These are phyloP conservation scores for Pichia thaimueangensis DNA, from an alignment of 805 yeast species.

Conservation along the genomic window DNA sequence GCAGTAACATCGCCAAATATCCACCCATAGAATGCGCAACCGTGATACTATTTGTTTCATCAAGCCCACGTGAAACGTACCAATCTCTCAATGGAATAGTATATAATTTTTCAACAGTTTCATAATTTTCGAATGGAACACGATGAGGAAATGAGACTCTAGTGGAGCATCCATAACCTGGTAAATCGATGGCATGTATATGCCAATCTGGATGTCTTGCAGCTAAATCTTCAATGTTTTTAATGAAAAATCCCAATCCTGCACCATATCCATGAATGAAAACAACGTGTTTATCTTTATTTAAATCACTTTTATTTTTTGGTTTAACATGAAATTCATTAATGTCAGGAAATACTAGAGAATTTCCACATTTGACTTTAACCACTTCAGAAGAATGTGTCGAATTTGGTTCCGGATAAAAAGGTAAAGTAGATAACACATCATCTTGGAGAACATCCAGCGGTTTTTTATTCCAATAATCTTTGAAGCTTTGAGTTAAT, in stretches of 20 bases:
- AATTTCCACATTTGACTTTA: constrained; percentile 43
- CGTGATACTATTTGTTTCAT: constrained; percentile 42
- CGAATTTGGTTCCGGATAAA: constrained; percentile 48
- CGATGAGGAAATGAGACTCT: constrained; percentile 58
- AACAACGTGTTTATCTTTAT: constrained; percentile 47
- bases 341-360: constrained; percentile 41
- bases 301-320: constrained; percentile 6
- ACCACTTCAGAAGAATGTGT: constrained; percentile 40
- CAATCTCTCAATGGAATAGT: constrained; percentile 59
- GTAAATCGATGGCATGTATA: constrained; percentile 77
- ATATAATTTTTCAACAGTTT: constrained; percentile 55
- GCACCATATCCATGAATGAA: constrained; percentile 93
- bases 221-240: constrained; percentile 47
- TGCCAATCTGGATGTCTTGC: constrained; percentile 46
- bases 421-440: constrained; percentile 49
- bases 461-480: constrained; percentile 35
- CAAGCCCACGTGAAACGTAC: constrained; percentile 39
- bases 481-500: constrained; percentile 44
- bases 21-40: constrained; percentile 95
- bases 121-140: constrained; percentile 33
- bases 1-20: constrained; percentile 61
- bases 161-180: constrained; percentile 88
- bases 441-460: constrained; percentile 32
- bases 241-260: constrained; percentile 72
- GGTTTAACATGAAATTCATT: constrained; percentile 71